A percentile compares a stretch with the other conserved stretches of the same genome.
Conservation (phyloP, 1,139 yeast species). For the Suhomyces chickasaworum region DNA sequence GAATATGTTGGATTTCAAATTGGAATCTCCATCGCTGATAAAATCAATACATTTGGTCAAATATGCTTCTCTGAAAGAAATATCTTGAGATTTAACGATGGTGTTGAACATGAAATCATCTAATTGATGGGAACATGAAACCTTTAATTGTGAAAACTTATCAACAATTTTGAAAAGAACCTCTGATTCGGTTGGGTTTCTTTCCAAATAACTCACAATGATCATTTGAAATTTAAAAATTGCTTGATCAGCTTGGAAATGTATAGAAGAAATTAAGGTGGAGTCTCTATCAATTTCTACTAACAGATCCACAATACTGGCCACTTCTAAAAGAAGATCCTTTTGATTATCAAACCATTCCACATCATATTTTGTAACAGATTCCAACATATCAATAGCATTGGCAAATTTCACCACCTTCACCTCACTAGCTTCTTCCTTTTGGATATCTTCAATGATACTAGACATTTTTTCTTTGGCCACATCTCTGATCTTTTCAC, state of each 20-base stretch:
- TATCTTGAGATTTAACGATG: conserved; percentile 56
- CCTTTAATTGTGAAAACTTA: conserved; percentile 47
- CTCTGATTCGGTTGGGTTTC: conserved; percentile 32
- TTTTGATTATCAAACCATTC: conserved; percentile 66
- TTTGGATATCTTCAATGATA: conserved; percentile 37
- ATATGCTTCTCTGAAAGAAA: conserved; percentile 49
- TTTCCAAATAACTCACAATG: conserved; percentile 50
- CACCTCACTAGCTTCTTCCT: conserved; percentile 53
- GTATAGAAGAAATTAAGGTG: conserved; percentile 59
- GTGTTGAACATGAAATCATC: conserved; percentile 60
- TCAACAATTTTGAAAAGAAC: conserved; percentile 53
- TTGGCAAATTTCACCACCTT: conserved; percentile 71
- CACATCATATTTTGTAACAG: conserved; percentile 53
- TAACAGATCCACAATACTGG: conserved; percentile 49
- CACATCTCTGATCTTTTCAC: conserved; percentile 56
- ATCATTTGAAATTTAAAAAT: conserved; percentile 60
- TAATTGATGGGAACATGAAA: conserved; percentile 49
- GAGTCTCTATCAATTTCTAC: conserved; percentile 41
- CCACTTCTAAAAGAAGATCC: conserved; percentile 49
- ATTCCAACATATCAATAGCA: conserved; percentile 61
- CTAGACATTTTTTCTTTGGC: conserved; percentile 55
- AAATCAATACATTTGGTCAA: conserved; percentile 56
- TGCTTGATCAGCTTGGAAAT: conserved; percentile 76
- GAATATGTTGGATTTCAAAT: conserved; percentile 60
- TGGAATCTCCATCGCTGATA: conserved; percentile 38